phyloP scores from a whole-genome alignment of 2,329 filamentous ascomycete species.

The Alternaria brassicae region DNA sequence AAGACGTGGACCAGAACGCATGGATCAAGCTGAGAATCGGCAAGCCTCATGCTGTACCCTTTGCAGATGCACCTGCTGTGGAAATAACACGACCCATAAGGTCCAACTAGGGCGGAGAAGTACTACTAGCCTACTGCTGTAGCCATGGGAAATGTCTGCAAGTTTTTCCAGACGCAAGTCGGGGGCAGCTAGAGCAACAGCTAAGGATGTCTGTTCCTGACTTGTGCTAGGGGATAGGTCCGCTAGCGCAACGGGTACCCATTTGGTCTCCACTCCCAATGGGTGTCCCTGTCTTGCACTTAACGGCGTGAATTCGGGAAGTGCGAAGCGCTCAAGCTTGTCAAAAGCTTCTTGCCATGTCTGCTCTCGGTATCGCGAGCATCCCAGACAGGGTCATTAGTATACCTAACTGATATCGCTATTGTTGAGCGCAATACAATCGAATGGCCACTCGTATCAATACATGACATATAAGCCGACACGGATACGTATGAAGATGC shows the following conservation, averaged over 20 bases:
- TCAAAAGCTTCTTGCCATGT: not conserved
- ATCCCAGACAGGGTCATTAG: not conserved
- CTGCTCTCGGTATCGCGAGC: not conserved
- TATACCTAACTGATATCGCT: not conserved
- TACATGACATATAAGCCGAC: not conserved
- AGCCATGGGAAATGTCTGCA: slow-evolving; percentile 1
- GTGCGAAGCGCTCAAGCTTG: not conserved
- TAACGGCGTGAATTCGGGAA: not conserved
- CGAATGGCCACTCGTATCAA: not conserved
- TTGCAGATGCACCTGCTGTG: slow-evolving; percentile 74
- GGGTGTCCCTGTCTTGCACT: slow-evolving; percentile 5
- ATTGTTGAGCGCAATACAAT: not conserved
- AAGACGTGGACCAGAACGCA: slow-evolving; percentile 50
- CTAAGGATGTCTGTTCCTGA: slow-evolving; percentile 11
- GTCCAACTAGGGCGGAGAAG: slow-evolving; percentile 8
- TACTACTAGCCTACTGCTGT: not conserved
- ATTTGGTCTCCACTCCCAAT: slow-evolving; percentile 10
- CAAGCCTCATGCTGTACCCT: slow-evolving; percentile 76
- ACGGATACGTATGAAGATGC: not conserved
- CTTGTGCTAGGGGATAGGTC: slow-evolving; percentile 5
- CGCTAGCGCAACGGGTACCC: slow-evolving; percentile 12
- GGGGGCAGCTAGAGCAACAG: slow-evolving; percentile 2
- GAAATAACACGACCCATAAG: slow-evolving; percentile 58
- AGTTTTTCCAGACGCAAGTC: slow-evolving; percentile 8
- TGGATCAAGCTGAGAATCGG: slow-evolving; percentile 68